Evolutionary conservation across 345 rosid genomes (phyloP), one percentile per base, ranked within the genome.

Genomic region (Trapa bicornis): DNA sequence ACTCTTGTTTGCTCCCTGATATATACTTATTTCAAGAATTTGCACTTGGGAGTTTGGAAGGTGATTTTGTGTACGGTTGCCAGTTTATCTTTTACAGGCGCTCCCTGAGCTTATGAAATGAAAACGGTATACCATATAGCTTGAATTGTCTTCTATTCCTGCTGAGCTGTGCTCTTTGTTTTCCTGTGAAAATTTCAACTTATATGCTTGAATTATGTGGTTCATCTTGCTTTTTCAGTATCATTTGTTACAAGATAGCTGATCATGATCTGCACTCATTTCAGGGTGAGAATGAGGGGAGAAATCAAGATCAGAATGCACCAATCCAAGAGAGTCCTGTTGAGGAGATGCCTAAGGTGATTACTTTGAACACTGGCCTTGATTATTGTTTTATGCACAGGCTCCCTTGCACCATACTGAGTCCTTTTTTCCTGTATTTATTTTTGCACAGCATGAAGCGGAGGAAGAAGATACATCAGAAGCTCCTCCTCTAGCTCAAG

Each of bases 401-500:
- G 43, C 7, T 41, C 7, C 1, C 43, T 3, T 4, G 43, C 43
- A 41, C 6, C 7, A 41, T 8, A 41, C 7, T 41, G 7, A 41
- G 43, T 41, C 2, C 43, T 41, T 41, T 41, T 41, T 41, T 41
- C 7, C 7, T 41, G 6, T 8, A 41, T 41, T 41, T 41, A 41
- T 41, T 41, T 41, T 41, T 41, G 43, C 2, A 22, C 29, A 41
- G 43, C 2, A 41, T 41, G 43, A 41, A 41, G 43, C 43, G 7
- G 43, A 41, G 43, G 43, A 41, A 41, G 43, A 41, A 41, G 43
- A 41, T 41, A 41, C 43, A 41, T 41, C 43, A 48, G 95, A 86
- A 70, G 80, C n/a, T 4, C 39, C 64, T 8, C 43, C 43, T 60
- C 52, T 77, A 41, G 43, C 2, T 41, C 43, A 41, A 41, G 43